Evolutionary conservation across 208 protist genomes (phyloP).

Genomic region (Angomonas deanei): DNA sequence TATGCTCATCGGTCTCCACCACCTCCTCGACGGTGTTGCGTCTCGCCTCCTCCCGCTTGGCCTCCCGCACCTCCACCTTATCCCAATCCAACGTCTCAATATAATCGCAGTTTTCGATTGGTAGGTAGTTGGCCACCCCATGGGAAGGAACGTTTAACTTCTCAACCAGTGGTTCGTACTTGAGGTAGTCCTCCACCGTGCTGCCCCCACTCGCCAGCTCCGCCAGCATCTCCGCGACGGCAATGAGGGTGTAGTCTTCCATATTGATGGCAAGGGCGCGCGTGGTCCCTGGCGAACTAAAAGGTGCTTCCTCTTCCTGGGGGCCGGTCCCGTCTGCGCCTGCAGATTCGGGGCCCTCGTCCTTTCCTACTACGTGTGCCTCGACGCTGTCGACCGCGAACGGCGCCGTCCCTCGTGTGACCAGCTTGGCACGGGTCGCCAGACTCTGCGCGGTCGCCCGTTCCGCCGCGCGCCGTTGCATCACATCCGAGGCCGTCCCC

Average conservation of each 20-base stretch:
- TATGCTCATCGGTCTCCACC: slow-evolving; percentile 60
- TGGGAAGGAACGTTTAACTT: slow-evolving; percentile 76
- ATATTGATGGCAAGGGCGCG: slow-evolving; percentile 43
- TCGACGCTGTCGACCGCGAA: background rate
- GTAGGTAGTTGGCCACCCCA: slow-evolving; percentile 58
- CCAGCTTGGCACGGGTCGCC: background rate
- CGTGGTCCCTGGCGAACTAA: background rate
- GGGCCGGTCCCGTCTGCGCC: background rate
- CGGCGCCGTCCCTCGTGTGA: background rate
- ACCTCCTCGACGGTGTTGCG: slow-evolving; percentile 34
- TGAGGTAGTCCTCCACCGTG: slow-evolving; percentile 54
- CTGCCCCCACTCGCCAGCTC: slow-evolving; percentile 55
- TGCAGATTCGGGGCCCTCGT: too few species aligned
- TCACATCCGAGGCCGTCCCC: background rate
- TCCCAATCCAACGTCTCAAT: slow-evolving; percentile 73
- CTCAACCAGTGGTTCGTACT: slow-evolving; percentile 70
- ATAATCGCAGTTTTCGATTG: slow-evolving; percentile 84
- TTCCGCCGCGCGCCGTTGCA: background rate
- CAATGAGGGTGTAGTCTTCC: slow-evolving; percentile 78
- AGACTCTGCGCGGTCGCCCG: background rate
- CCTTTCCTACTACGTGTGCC: background rate
- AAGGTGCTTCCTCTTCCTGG: background rate
- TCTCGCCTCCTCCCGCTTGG: slow-evolving; percentile 8
- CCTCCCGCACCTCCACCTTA: slow-evolving; percentile 39
- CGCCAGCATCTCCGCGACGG: slow-evolving; percentile 72